Evolutionary conservation across 1,139 yeast genomes (phyloP).

Genomic region (Yamadazyma diospyri): DNA sequence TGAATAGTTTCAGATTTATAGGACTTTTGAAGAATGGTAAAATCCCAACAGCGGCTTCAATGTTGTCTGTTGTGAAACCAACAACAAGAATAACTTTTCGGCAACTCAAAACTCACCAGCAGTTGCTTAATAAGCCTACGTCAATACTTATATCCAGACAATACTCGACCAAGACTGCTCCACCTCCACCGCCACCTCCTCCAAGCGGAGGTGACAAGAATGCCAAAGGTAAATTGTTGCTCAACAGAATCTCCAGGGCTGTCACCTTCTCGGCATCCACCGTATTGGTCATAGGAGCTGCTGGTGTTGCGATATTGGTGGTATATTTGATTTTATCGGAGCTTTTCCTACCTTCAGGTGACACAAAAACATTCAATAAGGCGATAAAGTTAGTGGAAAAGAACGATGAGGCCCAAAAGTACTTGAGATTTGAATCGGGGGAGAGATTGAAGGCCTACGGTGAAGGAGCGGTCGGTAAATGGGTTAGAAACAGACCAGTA

Average conservation of each 20-base stretch:
- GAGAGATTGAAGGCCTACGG: slow-evolving; percentile 81
- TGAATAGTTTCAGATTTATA: slow-evolving; percentile 4
- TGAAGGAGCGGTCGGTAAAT: slow-evolving; percentile 55
- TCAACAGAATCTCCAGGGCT: slow-evolving; percentile 47
- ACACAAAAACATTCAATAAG: slow-evolving; percentile 82
- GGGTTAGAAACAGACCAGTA: slow-evolving; percentile 88
- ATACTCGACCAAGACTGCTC: slow-evolving; percentile 17
- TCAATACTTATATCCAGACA: slow-evolving; percentile 5
- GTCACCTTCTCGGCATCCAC: slow-evolving; percentile 63
- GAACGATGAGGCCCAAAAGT: slow-evolving; percentile 55
- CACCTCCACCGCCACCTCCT: slow-evolving; percentile 41
- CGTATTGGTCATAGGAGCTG: slow-evolving; percentile 59
- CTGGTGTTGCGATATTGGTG: slow-evolving; percentile 67
- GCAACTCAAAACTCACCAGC: background rate
- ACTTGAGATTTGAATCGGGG: slow-evolving; percentile 52
- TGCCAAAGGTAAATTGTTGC: slow-evolving; percentile 35
- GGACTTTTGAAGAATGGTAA: slow-evolving; percentile 2
- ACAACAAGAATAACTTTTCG: background rate
- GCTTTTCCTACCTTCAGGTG: slow-evolving; percentile 83
- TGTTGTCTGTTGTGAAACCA: background rate
- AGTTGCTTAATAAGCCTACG: slow-evolving; percentile 2
- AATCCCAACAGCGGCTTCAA: background rate
- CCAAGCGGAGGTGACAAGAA: slow-evolving; percentile 33
- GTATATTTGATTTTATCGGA: slow-evolving; percentile 75
- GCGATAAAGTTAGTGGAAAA: slow-evolving; percentile 75